These are phyloP conservation scores for Ustilago cynodontis DNA, from an alignment of 1,284 basidiomycete genomes.

Conservation along the genomic window DNA sequence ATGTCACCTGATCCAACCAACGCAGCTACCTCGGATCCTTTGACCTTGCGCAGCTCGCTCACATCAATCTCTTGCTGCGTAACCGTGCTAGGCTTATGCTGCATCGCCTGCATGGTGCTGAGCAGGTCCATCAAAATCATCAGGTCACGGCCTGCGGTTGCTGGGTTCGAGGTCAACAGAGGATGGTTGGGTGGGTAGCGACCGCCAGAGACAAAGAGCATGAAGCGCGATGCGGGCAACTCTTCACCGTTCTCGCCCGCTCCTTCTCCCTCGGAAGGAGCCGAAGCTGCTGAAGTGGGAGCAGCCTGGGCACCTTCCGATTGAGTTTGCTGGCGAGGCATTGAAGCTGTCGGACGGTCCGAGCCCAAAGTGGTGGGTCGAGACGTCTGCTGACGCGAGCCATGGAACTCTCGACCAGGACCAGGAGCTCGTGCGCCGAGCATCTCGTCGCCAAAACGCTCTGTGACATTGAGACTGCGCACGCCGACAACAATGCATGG, in stretches of 20 bases:
- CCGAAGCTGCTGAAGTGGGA: background rate
- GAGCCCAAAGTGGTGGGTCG: constrained; percentile 40
- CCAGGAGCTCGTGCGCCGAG: constrained; percentile 18
- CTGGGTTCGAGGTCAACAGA: constrained; percentile 56
- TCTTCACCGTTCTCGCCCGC: constrained; percentile 20
- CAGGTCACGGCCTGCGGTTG: constrained; percentile 63
- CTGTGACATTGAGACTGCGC: constrained; percentile 58
- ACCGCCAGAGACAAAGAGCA: constrained; percentile 67
- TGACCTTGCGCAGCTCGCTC: constrained; percentile 50
- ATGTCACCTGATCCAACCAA: constrained; percentile 46
- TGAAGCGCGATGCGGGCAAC: constrained; percentile 57
- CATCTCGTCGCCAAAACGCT: constrained; percentile 50
- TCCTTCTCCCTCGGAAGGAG: background rate
- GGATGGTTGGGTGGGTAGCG: constrained; percentile 64
- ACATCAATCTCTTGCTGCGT: constrained; percentile 62
- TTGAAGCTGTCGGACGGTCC: constrained; percentile 11
- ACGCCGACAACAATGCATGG: constrained; percentile 67
- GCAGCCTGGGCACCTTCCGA: constrained; percentile 21
- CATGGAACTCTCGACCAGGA: constrained; percentile 25
- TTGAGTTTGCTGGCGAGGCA: constrained; percentile 16
- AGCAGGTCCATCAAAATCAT: constrained; percentile 68
- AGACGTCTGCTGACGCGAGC: constrained; percentile 36
- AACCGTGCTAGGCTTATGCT: constrained; percentile 58
- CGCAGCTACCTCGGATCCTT: constrained; percentile 43
- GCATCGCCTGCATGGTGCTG: constrained; percentile 61